Percentiles rank a stretch among this genome's conserved stretches.
Evolutionary conservation across 441 rosid species (phyloP).

Genomic region (Macaranga tanarius): DNA sequence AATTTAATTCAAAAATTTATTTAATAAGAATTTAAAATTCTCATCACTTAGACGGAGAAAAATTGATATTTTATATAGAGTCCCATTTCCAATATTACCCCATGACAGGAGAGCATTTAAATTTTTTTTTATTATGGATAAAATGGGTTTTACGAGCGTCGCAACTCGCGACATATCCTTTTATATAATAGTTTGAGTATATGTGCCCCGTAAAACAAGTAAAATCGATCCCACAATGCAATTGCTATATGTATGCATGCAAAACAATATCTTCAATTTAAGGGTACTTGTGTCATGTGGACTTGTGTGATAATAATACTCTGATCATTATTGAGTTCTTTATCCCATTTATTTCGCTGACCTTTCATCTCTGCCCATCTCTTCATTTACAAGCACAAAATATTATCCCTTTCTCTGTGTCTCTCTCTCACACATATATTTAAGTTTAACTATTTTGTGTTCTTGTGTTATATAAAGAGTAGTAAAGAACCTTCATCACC

Average conservation of each 20-base stretch:
- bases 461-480: conserved; percentile 28
- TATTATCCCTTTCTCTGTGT: conserved; percentile 12
- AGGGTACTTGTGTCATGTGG: conserved; percentile 32
- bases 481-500: neutral
- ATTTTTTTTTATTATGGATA: no score
- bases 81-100: no score
- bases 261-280: conserved; percentile 4
- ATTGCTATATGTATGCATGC: neutral
- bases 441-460: neutral
- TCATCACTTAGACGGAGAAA: no score
- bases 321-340: conserved; percentile 28
- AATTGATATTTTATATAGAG: no score
- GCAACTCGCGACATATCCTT: no score
- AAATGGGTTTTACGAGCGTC: no score
- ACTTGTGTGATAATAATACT: conserved; percentile 11
- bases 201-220: conserved; percentile 27
- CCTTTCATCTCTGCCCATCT: conserved; percentile 43
- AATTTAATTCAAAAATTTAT: no score
- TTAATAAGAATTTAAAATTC: no score
- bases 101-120: no score
- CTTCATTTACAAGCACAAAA: conserved; percentile 31
- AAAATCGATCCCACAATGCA: neutral
- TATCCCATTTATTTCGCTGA: conserved; percentile 44
- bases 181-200: no score
- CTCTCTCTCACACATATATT: neutral